Base-by-base conservation (phyloP, 345 rosid species). In the Chamaenerion angustifolium region DNA sequence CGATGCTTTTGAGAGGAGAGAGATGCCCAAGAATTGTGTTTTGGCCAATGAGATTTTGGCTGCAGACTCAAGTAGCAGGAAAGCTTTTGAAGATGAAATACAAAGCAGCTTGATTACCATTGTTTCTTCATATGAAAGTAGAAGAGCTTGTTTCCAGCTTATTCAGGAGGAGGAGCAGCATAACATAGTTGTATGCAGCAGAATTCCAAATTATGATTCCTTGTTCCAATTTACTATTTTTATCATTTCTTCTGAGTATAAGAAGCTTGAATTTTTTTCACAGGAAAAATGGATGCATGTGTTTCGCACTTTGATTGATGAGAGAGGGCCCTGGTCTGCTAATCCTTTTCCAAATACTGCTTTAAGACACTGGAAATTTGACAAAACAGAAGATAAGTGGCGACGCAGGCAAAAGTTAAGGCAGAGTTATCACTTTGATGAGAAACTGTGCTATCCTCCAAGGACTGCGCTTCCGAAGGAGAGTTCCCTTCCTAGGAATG, bases 241-340 rank as follows among this genome's bases (percentile, higher is more conserved):
- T 31, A 3, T 4, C 25, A 31, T 31, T 3, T 31, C 37, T 31
- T 31, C 37, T 8, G 40, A 6, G 16, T 27, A 12, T 50, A 17
- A 31, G 42, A 31, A 50, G 6, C 16, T n/a, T 1, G 15, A n/a
- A 50, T 50, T 4, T 48, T n/a, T 45, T 55, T 54, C 43, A 58
- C 67, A 83, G 93, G 93, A 79, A 73, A 90, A 83, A 69, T 90
- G 95, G 94, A 83, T 86, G 64, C 95, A 76, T 77, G 69, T 90
- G 82, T 81, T 90, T 58, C 95, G 98, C 52, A 68, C 82, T 61
- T 72, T 86, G 70, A 83, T 86, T 63, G 98, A 90, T 69, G 98
- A 86, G 68, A 74, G 98, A 68, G 96, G 98, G 57, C 95, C 98
- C 19, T 90, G 98, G 98, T 90, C 96, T 58, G 92, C 96, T 46